Evolutionary conservation across 2,329 filamentous ascomycete species (phyloP).

Genomic region (Eutypella sp.): DNA sequence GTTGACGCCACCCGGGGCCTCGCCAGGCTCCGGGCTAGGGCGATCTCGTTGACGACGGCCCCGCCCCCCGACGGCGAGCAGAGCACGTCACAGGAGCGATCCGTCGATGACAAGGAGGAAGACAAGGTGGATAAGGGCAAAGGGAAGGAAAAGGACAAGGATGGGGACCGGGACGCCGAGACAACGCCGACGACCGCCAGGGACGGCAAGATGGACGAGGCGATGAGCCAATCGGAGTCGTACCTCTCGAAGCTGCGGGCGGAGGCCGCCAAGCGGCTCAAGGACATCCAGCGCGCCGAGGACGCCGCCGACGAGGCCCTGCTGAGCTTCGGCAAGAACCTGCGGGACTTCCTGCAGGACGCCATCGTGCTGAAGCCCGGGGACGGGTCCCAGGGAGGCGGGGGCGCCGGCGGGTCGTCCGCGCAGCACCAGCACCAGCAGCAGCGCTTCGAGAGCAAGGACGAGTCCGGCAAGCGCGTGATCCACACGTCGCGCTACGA

Average conservation of each 20-base stretch:
- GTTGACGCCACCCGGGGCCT: conserved; percentile 80
- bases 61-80: conserved; percentile 19
- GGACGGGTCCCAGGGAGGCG: conserved; percentile 40
- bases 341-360: conserved; percentile 84
- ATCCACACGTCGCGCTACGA: conserved; percentile 94
- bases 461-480: conserved; percentile 82
- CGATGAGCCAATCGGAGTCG: conserved; percentile 47
- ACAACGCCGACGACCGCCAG: conserved; percentile 42
- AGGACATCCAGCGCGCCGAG: conserved; percentile 86
- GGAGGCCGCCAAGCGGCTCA: conserved; percentile 78
- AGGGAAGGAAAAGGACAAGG: conserved; percentile 11
- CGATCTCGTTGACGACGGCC: conserved; percentile 58
- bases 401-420: too few relatives aligned
- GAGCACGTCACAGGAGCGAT: conserved; percentile 14
- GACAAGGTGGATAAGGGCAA: too few relatives aligned
- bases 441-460: conserved; percentile 90
- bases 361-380: conserved; percentile 85
- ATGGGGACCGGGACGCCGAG: conserved; percentile 31
- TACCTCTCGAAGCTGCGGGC: conserved; percentile 71
- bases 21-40: conserved; percentile 69
- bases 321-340: conserved; percentile 82
- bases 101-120: conserved; percentile 12
- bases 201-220: conserved; percentile 37
- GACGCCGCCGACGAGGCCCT: conserved; percentile 95
- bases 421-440: too few relatives aligned